Evolutionary conservation across 164 flowering plant genomes (phyloP), one percentile per base, ranked within the genome.

Genomic region (Saururus chinensis): DNA sequence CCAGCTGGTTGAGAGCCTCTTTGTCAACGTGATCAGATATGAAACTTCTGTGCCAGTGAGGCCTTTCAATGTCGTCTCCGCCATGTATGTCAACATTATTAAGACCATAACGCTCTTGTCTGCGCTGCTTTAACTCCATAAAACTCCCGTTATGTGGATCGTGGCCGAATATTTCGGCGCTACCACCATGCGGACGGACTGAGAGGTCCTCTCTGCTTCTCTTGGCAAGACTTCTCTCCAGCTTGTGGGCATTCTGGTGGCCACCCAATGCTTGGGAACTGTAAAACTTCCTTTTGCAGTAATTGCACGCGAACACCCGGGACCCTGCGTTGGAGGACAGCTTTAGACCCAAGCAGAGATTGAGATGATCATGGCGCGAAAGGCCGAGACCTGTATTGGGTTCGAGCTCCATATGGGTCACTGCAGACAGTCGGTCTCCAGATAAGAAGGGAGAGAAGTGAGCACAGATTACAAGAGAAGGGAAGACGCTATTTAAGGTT

Each of bases 191-290:
- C 6, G 70, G 69, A n/a, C 63, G 59, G 10, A 68, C 41, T 0
- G 75, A 49, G 2, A 62, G 67, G 23, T 82, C 48, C 67, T 88
- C 89, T 20, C 84, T 49, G 64, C 86, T 76, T 30, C 79, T 82
- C 77, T 89, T 89, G 53, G 92, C 92, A 16, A 86, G 51, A 51
- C 85, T 82, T 1, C 96, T 66, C 64, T 89, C 96, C 0, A 84
- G 78, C 71, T 86, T 89, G 72, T 89, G 96, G 19, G 96, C 96
- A 51, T 89, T 89, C 59, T 89, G 96, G 78, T 89, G 96, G 12
- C 96, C 96, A 26, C 96, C 96, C 0, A 89, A 80, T 0, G 96
- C 96, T 69, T 86, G 96, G 8, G 96, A 86, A 64, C 89, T 89
- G 59, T 81, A 79, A 64, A 89, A 89, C 73, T 86, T 86, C 53